Evolutionary conservation across 2,329 filamentous ascomycete genomes (phyloP), one percentile per base, ranked within the genome.

Genomic region (Colletotrichum godetiae): DNA sequence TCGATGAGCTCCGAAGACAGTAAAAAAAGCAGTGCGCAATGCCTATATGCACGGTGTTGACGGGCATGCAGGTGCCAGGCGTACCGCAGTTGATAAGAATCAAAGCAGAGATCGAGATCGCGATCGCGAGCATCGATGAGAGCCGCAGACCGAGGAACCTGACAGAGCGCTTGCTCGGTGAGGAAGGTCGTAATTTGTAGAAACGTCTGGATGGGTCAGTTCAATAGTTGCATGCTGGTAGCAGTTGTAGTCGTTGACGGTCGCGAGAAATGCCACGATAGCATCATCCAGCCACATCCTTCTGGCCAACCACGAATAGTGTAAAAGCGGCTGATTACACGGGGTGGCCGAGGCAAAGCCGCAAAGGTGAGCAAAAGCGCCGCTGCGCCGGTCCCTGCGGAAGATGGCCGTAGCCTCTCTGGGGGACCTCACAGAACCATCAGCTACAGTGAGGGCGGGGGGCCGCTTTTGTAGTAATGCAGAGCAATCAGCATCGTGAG

Each of bases 401-500:
- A 22, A 22, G 42, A 42, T 42, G 37, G 5, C 37, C 37, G 37
- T 42, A 42, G 15, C 15, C 37, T 42, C 37, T 42, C 37, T 19
- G 37, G 15, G 37, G 37, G 19, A 42, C 0, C 37, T 42, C 6
- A 42, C 15, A 15, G 19, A 42, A 15, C 37, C 37, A 7, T 19
- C 2, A 49, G n/a, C 7, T 19, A 49, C 7, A 19, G 2, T n/a
- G 22, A 49, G 42, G 42, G 42, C 42, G 42, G 42, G 42, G 42
- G 42, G 42, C 42, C 42, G 42, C 42, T 49, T 49, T 49, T 49
- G 42, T 49, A 49, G 42, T 49, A 22, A n/a, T 19, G 42, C 42
- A 49, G 42, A 49, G 63, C 67, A 69, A 69, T 66, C 56, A 56
- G 33, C n/a, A 33, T 67, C n/a, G n/a, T 60, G 53, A 46, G 13